These are phyloP conservation scores for Penicillium psychrofluorescens DNA, from an alignment of 495 filamentous ascomycete genomes.

Conservation along the genomic window DNA sequence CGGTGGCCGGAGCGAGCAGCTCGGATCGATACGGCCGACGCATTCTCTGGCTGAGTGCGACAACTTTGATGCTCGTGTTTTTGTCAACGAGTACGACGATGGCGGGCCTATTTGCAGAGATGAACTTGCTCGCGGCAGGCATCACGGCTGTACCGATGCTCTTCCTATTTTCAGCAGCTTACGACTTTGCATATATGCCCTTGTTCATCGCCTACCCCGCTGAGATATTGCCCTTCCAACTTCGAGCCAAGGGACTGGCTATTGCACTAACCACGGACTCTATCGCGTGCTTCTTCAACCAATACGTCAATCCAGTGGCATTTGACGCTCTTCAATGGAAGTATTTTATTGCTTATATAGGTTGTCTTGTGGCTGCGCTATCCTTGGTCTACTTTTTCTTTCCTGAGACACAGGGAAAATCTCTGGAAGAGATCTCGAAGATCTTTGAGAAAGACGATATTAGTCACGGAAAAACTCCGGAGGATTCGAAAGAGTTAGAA, in stretches of 20 bases:
- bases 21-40: slow-evolving; percentile 54
- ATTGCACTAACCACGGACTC: slow-evolving; percentile 53
- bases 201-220: slow-evolving; percentile 57
- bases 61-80: slow-evolving; percentile 47
- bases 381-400: slow-evolving; percentile 57
- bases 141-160: slow-evolving; percentile 52
- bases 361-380: slow-evolving; percentile 47
- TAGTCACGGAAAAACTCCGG: too few species aligned
- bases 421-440: slow-evolving; percentile 56
- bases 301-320: slow-evolving; percentile 52
- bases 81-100: slow-evolving; percentile 48
- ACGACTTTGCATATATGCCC: slow-evolving; percentile 52
- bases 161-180: slow-evolving; percentile 50
- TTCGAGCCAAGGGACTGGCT: slow-evolving; percentile 66
- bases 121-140: slow-evolving; percentile 37
- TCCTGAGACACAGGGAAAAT: slow-evolving; percentile 58
- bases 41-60: slow-evolving; percentile 48
- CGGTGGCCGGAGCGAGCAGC: slow-evolving; percentile 41
- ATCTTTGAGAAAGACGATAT: slow-evolving; percentile 40
- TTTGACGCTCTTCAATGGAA: slow-evolving; percentile 46
- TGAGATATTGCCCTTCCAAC: slow-evolving; percentile 60
- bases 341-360: slow-evolving; percentile 56
- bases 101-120: slow-evolving; percentile 44
- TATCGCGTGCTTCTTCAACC: slow-evolving; percentile 49
- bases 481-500: too few species aligned